Evolutionary conservation across 768 basidiomycete genomes (phyloP), one percentile per base, ranked within the genome.

Genomic region (Coprinopsis marcescibilis): DNA sequence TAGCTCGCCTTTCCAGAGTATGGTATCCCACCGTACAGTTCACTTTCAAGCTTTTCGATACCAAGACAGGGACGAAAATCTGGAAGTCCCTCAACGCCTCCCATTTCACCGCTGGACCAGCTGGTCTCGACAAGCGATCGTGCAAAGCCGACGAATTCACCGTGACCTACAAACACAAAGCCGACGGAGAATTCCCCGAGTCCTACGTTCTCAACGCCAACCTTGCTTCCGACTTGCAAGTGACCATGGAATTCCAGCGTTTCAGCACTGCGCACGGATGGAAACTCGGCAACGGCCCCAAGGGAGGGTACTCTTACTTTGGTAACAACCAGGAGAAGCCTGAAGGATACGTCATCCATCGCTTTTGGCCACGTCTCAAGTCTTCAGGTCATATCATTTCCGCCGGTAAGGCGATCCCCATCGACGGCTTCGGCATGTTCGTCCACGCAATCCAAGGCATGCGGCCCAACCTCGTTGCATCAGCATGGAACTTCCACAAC

Each of bases 361-460:
- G 85, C 40, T 93, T 96, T 76, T 93, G 89, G 85, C 93, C 92
- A 12, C 74, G 79, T 30, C 72, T 75, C 53, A 57, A 65, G 24
- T 77, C 74, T 14, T 69, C 72, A 20, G 94, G 94, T 4, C 75
- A 79, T 54, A 58, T 94, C 63, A 77, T 87, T 39, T 63, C 70
- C 52, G 76, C 80, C 25, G 89, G 88, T 35, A 65, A 77, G 48
- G 83, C 83, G 4, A 65, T 69, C 46, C 40, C 69, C 6, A 65
- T 80, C 45, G 62, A 76, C 25, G 88, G 86, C 35, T 68, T 76
- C 29, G 89, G 90, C 23, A 89, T 92, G 85, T 82, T 95, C 63
- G 77, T 94, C 15, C 89, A 95, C 64, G 95, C 95, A 36, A 96
- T 98, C 62, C 95, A 98, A 62, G 96, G 95, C 63, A 95, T 99